Conservation (phyloP, 2,329 filamentous ascomycete species). For the Emmonsiellopsis sp. region DNA sequence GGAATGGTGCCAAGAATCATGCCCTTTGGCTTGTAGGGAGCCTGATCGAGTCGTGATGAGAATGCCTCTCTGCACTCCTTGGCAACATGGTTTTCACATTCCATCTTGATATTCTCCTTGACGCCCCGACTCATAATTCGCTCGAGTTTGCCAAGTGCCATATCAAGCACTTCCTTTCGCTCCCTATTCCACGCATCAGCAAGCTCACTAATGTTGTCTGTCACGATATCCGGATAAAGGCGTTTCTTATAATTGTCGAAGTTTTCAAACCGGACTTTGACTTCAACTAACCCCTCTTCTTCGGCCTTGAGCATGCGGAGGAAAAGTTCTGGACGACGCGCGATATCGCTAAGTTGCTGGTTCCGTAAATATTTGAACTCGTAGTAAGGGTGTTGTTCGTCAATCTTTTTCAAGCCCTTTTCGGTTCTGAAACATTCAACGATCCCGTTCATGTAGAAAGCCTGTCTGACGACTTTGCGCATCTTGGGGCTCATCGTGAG, state of each 20-base stretch:
- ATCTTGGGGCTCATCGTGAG: slow-evolving; percentile 79
- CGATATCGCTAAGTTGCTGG: slow-evolving; percentile 73
- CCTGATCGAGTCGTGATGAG: slow-evolving; percentile 82
- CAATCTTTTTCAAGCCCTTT: slow-evolving; percentile 86
- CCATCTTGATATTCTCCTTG: slow-evolving; percentile 86
- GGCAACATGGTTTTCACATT: slow-evolving; percentile 89
- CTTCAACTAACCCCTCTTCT: slow-evolving; percentile 82
- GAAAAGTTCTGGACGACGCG: slow-evolving; percentile 77
- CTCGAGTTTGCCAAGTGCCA: slow-evolving; percentile 73
- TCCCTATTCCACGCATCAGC: slow-evolving; percentile 93
- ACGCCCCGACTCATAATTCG: slow-evolving; percentile 80
- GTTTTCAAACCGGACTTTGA: slow-evolving; percentile 68
- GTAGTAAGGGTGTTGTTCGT: slow-evolving; percentile 91
- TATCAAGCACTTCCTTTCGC: slow-evolving; percentile 72
- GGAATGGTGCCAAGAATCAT: slow-evolving; percentile 83
- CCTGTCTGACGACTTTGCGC: slow-evolving; percentile 73
- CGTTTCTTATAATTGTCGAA: slow-evolving; percentile 67
- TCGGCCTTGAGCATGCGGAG: slow-evolving; percentile 97
- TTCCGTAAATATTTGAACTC: slow-evolving; percentile 95
- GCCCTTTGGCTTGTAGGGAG: slow-evolving; percentile 89
- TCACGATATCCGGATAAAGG: slow-evolving; percentile 76
- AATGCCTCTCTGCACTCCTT: slow-evolving; percentile 82
- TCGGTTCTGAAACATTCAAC: slow-evolving; percentile 87
- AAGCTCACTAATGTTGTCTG: slow-evolving; percentile 89
- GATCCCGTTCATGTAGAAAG: slow-evolving; percentile 73